Base-by-base conservation (phyloP, 208 protist species). In the Crithidia sp. region DNA sequence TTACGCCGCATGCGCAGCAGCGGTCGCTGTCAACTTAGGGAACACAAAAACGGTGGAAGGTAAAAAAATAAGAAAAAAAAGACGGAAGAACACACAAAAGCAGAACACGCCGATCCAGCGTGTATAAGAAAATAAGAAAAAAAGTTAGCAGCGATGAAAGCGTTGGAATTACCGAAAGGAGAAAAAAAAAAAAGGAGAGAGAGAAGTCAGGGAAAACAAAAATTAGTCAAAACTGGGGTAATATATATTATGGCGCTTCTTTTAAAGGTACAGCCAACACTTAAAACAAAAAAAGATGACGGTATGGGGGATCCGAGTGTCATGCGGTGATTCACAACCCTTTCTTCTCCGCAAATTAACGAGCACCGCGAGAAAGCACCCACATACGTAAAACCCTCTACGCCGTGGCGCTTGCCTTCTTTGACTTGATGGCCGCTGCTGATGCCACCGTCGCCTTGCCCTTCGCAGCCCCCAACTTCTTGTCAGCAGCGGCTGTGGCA, bases 121-220 rank as follows among this genome's bases (percentile, higher is more conserved):
- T 28, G 28, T 28, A 28, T 28, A 28, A 28, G 28, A 28, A 28
- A 28, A 16, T 58, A 56, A 49, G 7, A 58, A 40, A 69, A n/a
- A 58, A 40, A 69, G 28, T 10, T 16, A 69, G 41, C 28, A 36
- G 13, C 7, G 58, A 47, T 40, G 40, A 63, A 58, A 58, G 45
- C 45, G 9, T 49, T 49, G 45, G 2, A 54, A 28, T 28, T 28
- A 45, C 39, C 67, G 7, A 12, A 62, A 41, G 28, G 36, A 50
- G 60, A 60, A 39, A 50, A 57, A 70, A 60, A 44, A 52, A 47
- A 28, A 45, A 52, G 7, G 9, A n/a, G 44, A 59, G n/a, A 54
- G 57, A 72, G 39, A 56, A 49, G 43, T 19, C 28, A 44, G 43
- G 9, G 36, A 59, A 70, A 59, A 28, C 28, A 28, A 28, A 28